Evolutionary conservation across 129 eudicot genomes (phyloP), one percentile per base, ranked within the genome.

Genomic region (Kitagawia praeruptora): DNA sequence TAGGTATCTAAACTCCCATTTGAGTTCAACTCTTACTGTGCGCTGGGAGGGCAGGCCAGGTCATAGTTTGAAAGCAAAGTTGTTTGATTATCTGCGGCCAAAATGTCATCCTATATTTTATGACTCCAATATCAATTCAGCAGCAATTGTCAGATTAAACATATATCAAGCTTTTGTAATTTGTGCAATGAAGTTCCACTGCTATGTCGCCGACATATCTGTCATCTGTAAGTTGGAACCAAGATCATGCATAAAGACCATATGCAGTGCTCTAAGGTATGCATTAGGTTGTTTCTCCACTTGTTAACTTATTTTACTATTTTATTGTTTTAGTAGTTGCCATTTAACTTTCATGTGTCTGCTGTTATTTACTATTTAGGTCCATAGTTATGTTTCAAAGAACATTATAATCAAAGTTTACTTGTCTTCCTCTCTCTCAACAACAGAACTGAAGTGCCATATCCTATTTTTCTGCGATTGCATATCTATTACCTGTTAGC

Each of bases 111-210:
- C 97, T 44, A 85, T 96, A 41, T 96, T 96, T 77, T 96, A 87
- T n/a, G 98, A 96, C 77, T 80, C 92, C 45, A 86, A 85, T 75
- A 90, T 96, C 46, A 96, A 96, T 81, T 90, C 98, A 14, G 77
- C 90, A 18, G 84, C 86, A 19, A 89, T 93, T 7, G 89, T 96
- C 72, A 88, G 95, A 77, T 83, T 96, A 66, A 96, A 96, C 63
- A 84, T 96, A 21, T 85, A 92, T 85, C 98, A 96, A 86, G 90
- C 85, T 31, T 92, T 96, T 83, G 83, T 96, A 80, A 53, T 96
- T 42, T 92, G 97, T 64, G 96, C 97, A 58, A 96, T 96, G 99
- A 96, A 96, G 81, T 96, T 96, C 76, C 88, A 92, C 45, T 96
- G 93, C 79, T 87, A 92, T 49, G 78, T 89, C 39, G 70, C 84